Conservation (phyloP, 306 rosid genomes). For the Sicyos edulis region DNA sequence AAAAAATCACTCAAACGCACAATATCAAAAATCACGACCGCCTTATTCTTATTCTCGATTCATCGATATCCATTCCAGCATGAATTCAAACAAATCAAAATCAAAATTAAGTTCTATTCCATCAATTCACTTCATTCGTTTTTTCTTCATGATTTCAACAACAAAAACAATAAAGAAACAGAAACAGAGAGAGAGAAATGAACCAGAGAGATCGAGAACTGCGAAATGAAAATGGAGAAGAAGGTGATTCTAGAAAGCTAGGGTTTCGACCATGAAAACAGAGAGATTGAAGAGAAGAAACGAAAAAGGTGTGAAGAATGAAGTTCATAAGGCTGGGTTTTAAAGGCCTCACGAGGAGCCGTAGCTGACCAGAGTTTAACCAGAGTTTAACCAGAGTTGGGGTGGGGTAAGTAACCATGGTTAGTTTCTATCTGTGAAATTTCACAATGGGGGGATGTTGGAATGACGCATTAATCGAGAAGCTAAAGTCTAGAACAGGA, state of each 20-base stretch:
- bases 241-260: background rate
- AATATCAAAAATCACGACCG: background rate
- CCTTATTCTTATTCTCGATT: background rate
- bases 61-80: background rate
- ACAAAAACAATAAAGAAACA: background rate
- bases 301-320: background rate
- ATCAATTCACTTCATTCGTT: background rate
- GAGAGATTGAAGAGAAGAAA: background rate
- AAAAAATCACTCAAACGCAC: no score
- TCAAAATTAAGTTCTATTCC: background rate
- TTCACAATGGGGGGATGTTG: background rate
- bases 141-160: background rate
- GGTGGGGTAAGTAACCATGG: background rate
- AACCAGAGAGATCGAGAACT: conserved; percentile 15
- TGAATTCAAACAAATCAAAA: background rate
- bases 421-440: conserved; percentile 17
- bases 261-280: conserved; percentile 7
- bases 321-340: background rate
- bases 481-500: conserved; percentile 11
- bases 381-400: background rate
- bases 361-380: conserved; percentile 8
- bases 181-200: background rate
- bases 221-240: background rate
- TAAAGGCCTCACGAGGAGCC: conserved; percentile 16
- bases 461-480: conserved; percentile 18